These are phyloP conservation scores for Lathyrus sativus DNA, from an alignment of 306 rosid species.

Conservation along the genomic window DNA sequence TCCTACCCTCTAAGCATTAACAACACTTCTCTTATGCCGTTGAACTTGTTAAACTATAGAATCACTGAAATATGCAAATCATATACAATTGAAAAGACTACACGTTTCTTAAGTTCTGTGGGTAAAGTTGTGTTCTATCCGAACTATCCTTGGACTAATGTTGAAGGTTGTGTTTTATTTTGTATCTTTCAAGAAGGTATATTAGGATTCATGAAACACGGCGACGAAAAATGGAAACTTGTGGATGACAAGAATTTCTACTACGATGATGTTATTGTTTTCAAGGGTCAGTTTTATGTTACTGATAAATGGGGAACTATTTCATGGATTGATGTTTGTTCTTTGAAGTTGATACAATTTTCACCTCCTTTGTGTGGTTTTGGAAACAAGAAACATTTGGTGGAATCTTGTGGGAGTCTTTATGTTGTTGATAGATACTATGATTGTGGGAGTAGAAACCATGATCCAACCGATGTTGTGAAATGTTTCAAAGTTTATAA, in stretches of 20 bases:
- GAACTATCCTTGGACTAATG: conserved; percentile 36
- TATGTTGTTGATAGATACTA: conserved; percentile 63
- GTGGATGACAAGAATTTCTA: conserved; percentile 46
- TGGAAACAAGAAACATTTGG: conserved; percentile 66
- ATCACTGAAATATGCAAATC: conserved; percentile 47
- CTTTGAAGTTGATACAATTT: conserved; percentile 47
- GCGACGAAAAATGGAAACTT: conserved; percentile 45
- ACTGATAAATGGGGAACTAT: conserved; percentile 67
- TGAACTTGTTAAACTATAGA: conserved; percentile 42
- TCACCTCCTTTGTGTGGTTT: conserved; percentile 59
- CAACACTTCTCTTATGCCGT: neutral
- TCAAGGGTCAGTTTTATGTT: conserved; percentile 56
- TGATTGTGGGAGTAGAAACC: conserved; percentile 19
- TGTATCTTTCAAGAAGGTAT: conserved; percentile 50
- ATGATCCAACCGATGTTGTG: conserved; percentile 13
- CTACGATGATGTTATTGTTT: conserved; percentile 64
- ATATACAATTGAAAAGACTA: conserved; percentile 20
- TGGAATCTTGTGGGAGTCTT: conserved; percentile 66
- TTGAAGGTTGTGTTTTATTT: conserved; percentile 37
- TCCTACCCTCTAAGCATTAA: neutral
- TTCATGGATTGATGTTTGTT: conserved; percentile 54
- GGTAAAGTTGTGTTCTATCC: neutral
- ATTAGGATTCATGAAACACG: conserved; percentile 46
- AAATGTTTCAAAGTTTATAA: conserved; percentile 54
- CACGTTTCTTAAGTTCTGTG: neutral